Base-by-base conservation (phyloP, 495 filamentous ascomycete species). In the Podospora pseudoanserina region DNA sequence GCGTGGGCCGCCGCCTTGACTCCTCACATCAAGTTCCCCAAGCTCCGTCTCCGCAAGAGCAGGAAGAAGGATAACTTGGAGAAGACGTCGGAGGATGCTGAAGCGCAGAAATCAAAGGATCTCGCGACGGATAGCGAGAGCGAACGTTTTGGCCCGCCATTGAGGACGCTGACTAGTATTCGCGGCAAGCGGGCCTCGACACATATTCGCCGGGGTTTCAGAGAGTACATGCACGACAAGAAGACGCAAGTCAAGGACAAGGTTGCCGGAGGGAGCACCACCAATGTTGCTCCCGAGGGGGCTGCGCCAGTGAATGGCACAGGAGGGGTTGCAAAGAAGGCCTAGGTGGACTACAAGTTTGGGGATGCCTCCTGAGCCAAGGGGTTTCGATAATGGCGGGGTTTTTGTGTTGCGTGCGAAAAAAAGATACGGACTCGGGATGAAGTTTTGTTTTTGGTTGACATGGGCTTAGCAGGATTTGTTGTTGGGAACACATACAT, bases 161-260 rank as follows among this genome's bases (percentile, higher is more conserved):
- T 77, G 49, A 39, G 75, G 11, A 67, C 62, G 27, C 64, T 71
- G 54, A 75, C 75, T 9, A 69, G 67, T 9, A 39, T 77, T 4
- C 63, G 75, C 0, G 75, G 75, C 11, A 69, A 74, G 65, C 59
- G 75, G 4, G 75, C 68, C 0, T 20, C 62, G 13, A 64, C 23
- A 55, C 67, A 77, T 30, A 72, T 73, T 16, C 71, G 67, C 0
- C 63, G 75, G 4, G 68, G 73, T 0, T 74, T 77, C 62, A 63
- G 71, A 53, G 65, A 75, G 70, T 75, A 74, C 58, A 69, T 75
- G 71, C 71, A 74, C 26, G 73, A 77, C 34, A 69, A 75, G 65
- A 77, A 77, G 67, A 58, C 54, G 20, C 72, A 70, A 66, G 73
- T 64, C 57, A 75, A 71, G 62, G 67, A 6, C 0, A 71, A 70